A percentile compares a stretch with the other conserved stretches of the same genome.
Evolutionary conservation across 2,329 filamentous ascomycete genomes (phyloP).

Genomic region (Chaetomium globosum): DNA sequence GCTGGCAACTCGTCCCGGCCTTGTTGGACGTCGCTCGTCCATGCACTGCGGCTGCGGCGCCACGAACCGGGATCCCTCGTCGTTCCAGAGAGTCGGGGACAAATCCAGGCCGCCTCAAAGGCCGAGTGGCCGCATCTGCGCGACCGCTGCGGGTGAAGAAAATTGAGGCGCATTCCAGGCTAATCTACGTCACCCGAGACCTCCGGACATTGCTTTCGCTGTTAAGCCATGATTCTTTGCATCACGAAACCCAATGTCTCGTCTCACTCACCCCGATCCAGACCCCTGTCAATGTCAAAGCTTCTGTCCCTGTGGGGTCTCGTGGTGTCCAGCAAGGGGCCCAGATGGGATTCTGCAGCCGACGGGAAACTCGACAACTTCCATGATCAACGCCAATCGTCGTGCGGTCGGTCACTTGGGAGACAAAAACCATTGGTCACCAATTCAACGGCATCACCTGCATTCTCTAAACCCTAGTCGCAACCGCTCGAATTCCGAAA

Average conservation of each 20-base stretch:
- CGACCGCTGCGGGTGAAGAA: background rate
- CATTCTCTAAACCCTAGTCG: background rate
- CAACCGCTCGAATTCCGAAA: background rate
- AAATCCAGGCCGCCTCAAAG: background rate
- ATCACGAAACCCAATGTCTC: slow-evolving; percentile 11
- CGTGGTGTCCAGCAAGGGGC: background rate
- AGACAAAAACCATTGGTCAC: background rate
- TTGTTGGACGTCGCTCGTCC: background rate
- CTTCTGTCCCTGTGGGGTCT: slow-evolving; percentile 1
- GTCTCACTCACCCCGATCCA: background rate
- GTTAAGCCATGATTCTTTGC: background rate
- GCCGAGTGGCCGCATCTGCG: slow-evolving; percentile 13
- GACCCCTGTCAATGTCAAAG: slow-evolving; percentile 9
- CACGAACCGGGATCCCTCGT: slow-evolving; percentile 1
- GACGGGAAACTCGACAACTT: slow-evolving; percentile 9
- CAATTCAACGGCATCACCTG: background rate
- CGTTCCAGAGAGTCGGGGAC: background rate
- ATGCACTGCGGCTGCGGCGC: background rate
- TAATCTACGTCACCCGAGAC: slow-evolving; percentile 14
- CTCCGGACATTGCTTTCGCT: slow-evolving; percentile 5
- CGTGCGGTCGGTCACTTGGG: background rate
- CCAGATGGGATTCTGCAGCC: slow-evolving; percentile 4
- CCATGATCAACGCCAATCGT: slow-evolving; percentile 1
- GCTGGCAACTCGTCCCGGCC: background rate
- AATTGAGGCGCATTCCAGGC: background rate